These are phyloP conservation scores for Cladophialophora psammophila DNA, from an alignment of 2,329 filamentous ascomycete species.

Conservation along the genomic window DNA sequence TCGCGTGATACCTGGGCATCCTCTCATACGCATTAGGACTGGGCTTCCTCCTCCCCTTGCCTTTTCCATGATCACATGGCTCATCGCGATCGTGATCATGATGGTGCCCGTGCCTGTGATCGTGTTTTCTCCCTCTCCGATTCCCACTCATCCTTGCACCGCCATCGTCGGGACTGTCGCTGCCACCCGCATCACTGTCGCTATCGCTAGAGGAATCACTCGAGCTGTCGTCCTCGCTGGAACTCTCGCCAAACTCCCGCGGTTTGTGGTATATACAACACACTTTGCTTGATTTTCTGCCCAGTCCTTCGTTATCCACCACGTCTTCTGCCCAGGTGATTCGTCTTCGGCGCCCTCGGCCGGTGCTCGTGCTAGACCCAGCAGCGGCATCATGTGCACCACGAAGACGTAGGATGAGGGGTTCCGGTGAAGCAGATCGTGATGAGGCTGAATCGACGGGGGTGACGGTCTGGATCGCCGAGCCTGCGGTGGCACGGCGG, in stretches of 20 bases:
- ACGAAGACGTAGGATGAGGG: slow-evolving; percentile 41
- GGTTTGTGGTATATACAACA: slow-evolving; percentile 98
- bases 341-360: slow-evolving; percentile 54
- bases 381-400: slow-evolving; percentile 35
- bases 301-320: slow-evolving; percentile 92
- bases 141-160: slow-evolving; percentile 41
- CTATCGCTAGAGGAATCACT: slow-evolving; percentile 52
- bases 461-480: slow-evolving; percentile 43
- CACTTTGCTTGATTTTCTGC: slow-evolving; percentile 98
- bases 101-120: slow-evolving; percentile 31
- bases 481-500: slow-evolving; percentile 28
- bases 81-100: slow-evolving; percentile 34
- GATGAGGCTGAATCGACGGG: slow-evolving; percentile 37
- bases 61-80: slow-evolving; percentile 41
- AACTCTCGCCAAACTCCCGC: slow-evolving; percentile 81
- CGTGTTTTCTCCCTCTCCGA: slow-evolving; percentile 29
- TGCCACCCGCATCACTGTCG: slow-evolving; percentile 52
- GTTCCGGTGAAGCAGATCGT: slow-evolving; percentile 31
- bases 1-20: slow-evolving; percentile 47
- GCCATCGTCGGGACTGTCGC: slow-evolving; percentile 39
- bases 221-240: slow-evolving; percentile 61
- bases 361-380: slow-evolving; percentile 6
- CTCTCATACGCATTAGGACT: slow-evolving; percentile 58
- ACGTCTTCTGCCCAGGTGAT: slow-evolving; percentile 95
- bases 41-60: slow-evolving; percentile 45